phyloP scores from a whole-genome alignment of 768 basidiomycete genomes.

The Leccinum incarnatum region DNA sequence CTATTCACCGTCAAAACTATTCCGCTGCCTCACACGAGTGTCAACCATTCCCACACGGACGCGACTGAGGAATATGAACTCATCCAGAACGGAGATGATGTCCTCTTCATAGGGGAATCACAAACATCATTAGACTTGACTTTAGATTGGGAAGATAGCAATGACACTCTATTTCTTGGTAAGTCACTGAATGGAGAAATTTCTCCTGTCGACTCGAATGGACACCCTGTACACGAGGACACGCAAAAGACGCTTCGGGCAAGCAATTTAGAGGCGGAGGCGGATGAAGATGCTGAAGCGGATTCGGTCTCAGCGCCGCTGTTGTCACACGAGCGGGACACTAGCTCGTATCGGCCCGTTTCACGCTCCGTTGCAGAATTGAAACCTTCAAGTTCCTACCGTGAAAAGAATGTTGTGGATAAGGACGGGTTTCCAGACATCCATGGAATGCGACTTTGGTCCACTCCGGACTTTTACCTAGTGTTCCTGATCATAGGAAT shows the following conservation, averaged over 20 bases:
- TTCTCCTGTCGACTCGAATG: constrained; percentile 28
- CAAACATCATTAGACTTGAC: constrained; percentile 33
- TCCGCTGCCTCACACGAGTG: constrained; percentile 47
- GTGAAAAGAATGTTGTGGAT: constrained; percentile 5
- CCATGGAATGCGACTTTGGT: constrained; percentile 51
- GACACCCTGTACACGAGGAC: constrained; percentile 28
- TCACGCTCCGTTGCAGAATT: constrained; percentile 21
- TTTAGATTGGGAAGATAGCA: constrained; percentile 65
- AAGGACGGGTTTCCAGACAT: constrained; percentile 45
- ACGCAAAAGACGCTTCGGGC: constrained; percentile 34
- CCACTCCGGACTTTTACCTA: constrained; percentile 61
- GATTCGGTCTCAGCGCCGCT: constrained; percentile 23
- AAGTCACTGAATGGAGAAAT: constrained; percentile 28
- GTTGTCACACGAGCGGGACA: constrained; percentile 18
- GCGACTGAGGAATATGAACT: constrained; percentile 19
- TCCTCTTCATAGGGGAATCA: constrained; percentile 25
- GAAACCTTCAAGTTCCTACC: constrained; percentile 14
- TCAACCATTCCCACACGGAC: not conserved
- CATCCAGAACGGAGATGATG: constrained; percentile 14
- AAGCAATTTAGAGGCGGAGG: constrained; percentile 18
- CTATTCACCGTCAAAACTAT: constrained; percentile 68
- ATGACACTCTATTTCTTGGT: constrained; percentile 33
- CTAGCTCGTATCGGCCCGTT: constrained; percentile 20
- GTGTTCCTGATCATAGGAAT: constrained; percentile 55
- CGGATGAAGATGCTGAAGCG: constrained; percentile 4